Evolutionary conservation across 2,329 filamentous ascomycete species (phyloP), one percentile per base, ranked within the genome.

Genomic region (Nannizziopsis barbatae): DNA sequence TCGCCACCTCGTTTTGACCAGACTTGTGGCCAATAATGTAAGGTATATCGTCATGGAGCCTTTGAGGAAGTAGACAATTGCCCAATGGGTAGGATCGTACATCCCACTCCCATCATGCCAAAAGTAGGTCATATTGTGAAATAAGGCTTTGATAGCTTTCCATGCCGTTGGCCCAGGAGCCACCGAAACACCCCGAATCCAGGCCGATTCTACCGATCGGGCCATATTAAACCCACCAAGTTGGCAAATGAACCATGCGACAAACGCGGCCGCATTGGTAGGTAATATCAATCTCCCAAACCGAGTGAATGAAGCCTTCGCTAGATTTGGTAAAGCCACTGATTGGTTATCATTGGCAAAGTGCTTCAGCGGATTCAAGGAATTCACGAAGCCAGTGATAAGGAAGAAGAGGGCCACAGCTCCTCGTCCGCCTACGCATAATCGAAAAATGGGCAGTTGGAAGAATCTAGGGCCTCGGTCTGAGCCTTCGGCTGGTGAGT

Each of bases 11-110:
- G 65, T 62, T 46, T 57, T 63, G 27, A 67, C 61, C 50, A 67
- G 47, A 33, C 63, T 57, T 0, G 65, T 69, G 5, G 65, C 66
- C 47, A 70, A 54, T 58, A 70, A 62, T 41, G 65, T 68, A 12
- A 63, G 60, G 52, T 69, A 70, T 4, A 70, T 64, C 45, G 67
- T 46, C 58, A 70, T 65, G 41, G 62, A 64, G n/a, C 64, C 67
- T 42, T 65, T 59, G 27, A 70, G 48, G 52, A 70, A 70, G 47
- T 65, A 57, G 40, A 65, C 62, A 45, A 70, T 57, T 22, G 67
- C 67, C 67, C 67, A 70, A 49, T 69, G 67, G 41, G 65, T 68
- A 20, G 62, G 63, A 47, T 70, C 67, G 51, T 69, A 69, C 22
- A 65, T 60, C 36, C 65, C 59, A 56, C 59, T 62, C 14, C 65